Conservation (phyloP, 2,329 filamentous ascomycete genomes). For the Penicillium sp. region DNA sequence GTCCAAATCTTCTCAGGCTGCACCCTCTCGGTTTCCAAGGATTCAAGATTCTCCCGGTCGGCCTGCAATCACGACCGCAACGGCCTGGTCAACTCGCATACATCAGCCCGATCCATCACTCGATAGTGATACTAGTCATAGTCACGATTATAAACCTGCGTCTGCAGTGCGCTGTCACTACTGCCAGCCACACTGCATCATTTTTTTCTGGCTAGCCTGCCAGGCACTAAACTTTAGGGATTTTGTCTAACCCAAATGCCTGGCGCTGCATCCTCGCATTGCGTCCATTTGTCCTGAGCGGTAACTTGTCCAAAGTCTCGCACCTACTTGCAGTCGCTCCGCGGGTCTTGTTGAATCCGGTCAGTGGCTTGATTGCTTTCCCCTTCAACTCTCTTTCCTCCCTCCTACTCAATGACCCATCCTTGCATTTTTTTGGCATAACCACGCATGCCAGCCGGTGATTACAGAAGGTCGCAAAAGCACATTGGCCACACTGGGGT, state of each 20-base stretch:
- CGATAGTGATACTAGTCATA: constrained; percentile 14
- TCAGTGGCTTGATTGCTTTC: constrained; percentile 7
- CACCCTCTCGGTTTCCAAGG: neutral
- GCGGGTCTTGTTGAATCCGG: constrained; percentile 15
- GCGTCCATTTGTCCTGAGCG: constrained; percentile 14
- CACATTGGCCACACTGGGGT: neutral
- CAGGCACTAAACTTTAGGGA: constrained; percentile 12
- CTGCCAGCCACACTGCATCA: constrained; percentile 7
- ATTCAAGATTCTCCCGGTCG: constrained; percentile 1
- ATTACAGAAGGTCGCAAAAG: neutral
- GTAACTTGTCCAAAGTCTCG: constrained; percentile 12
- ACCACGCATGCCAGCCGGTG: no score
- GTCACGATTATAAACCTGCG: constrained; percentile 8
- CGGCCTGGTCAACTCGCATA: constrained; percentile 2
- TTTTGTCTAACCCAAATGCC: constrained; percentile 15
- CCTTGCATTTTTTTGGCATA: no score
- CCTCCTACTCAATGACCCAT: neutral
- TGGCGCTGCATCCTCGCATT: constrained; percentile 10
- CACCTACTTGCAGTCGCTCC: constrained; percentile 11
- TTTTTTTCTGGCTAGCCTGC: constrained; percentile 3
- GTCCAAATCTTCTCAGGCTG: constrained; percentile 7
- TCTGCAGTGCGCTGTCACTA: constrained; percentile 8
- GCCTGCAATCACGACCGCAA: constrained; percentile 1
- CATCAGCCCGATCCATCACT: constrained; percentile 1
- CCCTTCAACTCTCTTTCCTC: constrained; percentile 1